Base-by-base conservation (phyloP, 2,329 filamentous ascomycete genomes). In the Pseudogymnoascus sp. region DNA sequence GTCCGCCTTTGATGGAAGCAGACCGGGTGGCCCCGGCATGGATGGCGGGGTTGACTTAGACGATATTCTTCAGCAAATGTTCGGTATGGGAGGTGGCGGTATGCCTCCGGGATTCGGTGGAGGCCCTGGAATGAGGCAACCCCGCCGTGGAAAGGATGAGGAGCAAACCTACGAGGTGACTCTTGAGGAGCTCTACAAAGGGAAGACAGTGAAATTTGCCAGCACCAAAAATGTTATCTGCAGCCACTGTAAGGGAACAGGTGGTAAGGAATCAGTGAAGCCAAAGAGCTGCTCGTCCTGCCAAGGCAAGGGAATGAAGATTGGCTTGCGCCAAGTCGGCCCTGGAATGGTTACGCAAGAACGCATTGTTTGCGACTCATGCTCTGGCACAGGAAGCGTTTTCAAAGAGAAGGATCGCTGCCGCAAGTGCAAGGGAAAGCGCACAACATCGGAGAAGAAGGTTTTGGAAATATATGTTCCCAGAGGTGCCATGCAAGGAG, bases 371-470 rank as follows among this genome's bases (percentile, higher is more conserved):
- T 99, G 94, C 75, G 86, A 88, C 69, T 86, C 88, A 69, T 99
- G 94, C 76, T 82, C 86, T 63, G 93, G 92, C 35, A 83, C 86
- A n/a, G 94, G 94, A 5, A 86, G 87, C 71, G 86, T 92, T 71
- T 96, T 86, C 78, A 93, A 93, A 75, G 91, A 96, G 71, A 97
- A 97, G 80, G 94, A 99, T 71, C 90, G 91, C 72, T 99, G 94
- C 81, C 96, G 96, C 81, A 97, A 94, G 80, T 99, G 94, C 84
- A 97, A 97, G 77, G 94, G 94, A 70, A 90, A 89, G 74, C 84
- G 90, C 64, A 91, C 90, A 12, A 85, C 86, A 47, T 88, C 91
- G 69, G 89, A 94, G 75, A 94, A 90, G 75, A 99, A 97, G 78
- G 89, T 93, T 3, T 80, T 99, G 63, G 94, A 99, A 76, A 87